These are phyloP conservation scores for Colletotrichum sp. DNA, from an alignment of 2,329 filamentous ascomycete genomes.

Conservation along the genomic window DNA sequence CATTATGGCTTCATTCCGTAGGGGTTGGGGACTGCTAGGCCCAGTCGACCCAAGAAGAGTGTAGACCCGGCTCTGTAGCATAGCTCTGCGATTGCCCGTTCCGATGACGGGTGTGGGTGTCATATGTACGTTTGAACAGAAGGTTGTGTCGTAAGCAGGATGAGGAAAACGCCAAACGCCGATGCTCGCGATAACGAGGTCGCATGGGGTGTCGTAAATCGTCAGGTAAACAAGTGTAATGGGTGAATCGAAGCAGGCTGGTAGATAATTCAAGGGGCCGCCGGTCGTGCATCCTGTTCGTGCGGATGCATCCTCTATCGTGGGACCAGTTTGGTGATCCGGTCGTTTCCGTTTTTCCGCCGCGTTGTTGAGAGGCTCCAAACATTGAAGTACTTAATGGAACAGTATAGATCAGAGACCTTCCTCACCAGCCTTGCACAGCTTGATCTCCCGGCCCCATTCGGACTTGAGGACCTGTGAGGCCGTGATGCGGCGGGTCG, in stretches of 20 bases:
- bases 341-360: neutral
- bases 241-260: constrained; percentile 11
- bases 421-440: constrained; percentile 96
- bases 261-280: neutral
- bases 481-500: constrained; percentile 88
- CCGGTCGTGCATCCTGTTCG: constrained; percentile 5
- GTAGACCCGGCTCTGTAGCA: constrained; percentile 9
- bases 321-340: neutral
- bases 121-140: constrained; percentile 19
- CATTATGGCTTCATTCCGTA: constrained; percentile 16
- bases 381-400: neutral
- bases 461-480: constrained; percentile 97
- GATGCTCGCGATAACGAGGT: constrained; percentile 21
- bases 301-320: constrained; percentile 8
- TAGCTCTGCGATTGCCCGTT: constrained; percentile 12
- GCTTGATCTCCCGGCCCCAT: constrained; percentile 97
- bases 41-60: neutral
- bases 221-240: constrained; percentile 18
- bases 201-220: constrained; percentile 22
- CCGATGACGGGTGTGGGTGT: neutral
- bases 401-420: constrained; percentile 68
- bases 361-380: neutral
- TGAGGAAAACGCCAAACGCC: constrained; percentile 22
- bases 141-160: constrained; percentile 13
- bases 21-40: neutral